A percentile compares a stretch with the other conserved stretches of the same genome.
These are phyloP conservation scores for Pleoardoris graminearum DNA, from an alignment of 2,329 filamentous ascomycete genomes.

Conservation along the genomic window DNA sequence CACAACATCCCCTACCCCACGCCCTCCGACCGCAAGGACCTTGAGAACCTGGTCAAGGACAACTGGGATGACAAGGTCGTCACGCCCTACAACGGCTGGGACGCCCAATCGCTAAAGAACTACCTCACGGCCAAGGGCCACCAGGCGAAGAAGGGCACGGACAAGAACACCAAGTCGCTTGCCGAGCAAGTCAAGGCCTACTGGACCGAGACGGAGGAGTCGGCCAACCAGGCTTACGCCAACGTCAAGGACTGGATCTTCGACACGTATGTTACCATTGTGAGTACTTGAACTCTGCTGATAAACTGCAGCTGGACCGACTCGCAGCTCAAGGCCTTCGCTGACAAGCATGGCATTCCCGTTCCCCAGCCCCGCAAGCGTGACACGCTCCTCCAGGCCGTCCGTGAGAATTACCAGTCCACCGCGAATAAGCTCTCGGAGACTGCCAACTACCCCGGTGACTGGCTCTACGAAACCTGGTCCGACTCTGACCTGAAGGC, in stretches of 20 bases:
- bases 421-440: conserved; percentile 76
- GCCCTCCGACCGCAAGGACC: conserved; percentile 86
- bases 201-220: conserved; percentile 81
- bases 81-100: conserved; percentile 77
- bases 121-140: conserved; percentile 74
- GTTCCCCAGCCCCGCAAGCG: conserved; percentile 85
- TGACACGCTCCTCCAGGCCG: conserved; percentile 76
- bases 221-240: conserved; percentile 70
- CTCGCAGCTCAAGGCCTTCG: conserved; percentile 89
- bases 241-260: conserved; percentile 89
- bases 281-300: conserved; percentile 30
- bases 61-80: conserved; percentile 84
- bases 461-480: conserved; percentile 94
- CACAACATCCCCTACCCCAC: conserved; percentile 89
- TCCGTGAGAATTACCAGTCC: conserved; percentile 79
- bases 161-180: conserved; percentile 70
- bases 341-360: conserved; percentile 84
- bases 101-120: conserved; percentile 65
- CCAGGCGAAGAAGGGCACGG: conserved; percentile 67
- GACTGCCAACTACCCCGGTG: conserved; percentile 81
- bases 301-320: conserved; percentile 76
- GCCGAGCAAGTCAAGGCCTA: conserved; percentile 68
- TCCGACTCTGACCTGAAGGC: conserved; percentile 90
- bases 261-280: conserved; percentile 61
- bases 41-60: conserved; percentile 85